Percentiles rank a stretch among this genome's conserved stretches.
Evolutionary conservation across 768 basidiomycete species (phyloP).

Genomic region (Suillus placidus): DNA sequence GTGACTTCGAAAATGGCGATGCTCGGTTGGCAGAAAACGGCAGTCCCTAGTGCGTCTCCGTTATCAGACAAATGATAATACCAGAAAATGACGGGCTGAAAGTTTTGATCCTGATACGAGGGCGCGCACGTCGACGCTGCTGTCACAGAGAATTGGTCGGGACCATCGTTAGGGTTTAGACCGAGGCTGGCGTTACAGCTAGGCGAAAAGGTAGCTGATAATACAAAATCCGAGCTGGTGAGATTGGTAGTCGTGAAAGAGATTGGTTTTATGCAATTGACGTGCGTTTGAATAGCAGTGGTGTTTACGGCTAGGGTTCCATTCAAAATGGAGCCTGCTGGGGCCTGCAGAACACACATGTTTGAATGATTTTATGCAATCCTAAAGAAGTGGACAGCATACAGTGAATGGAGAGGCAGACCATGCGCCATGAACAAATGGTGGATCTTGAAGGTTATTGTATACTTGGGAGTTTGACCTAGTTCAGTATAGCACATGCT

Average conservation of each 20-base stretch:
- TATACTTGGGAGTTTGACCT: slow-evolving; percentile 26
- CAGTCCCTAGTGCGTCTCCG: slow-evolving; percentile 42
- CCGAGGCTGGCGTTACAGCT: slow-evolving; percentile 46
- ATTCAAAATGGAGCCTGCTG: slow-evolving; percentile 46
- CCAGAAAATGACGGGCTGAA: slow-evolving; percentile 72
- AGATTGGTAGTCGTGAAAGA: slow-evolving; percentile 27
- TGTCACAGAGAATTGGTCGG: slow-evolving; percentile 53
- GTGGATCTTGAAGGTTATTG: slow-evolving; percentile 53
- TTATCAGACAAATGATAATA: slow-evolving; percentile 43
- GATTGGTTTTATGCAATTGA: slow-evolving; percentile 50
- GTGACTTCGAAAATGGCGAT: slow-evolving; percentile 47
- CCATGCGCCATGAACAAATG: slow-evolving; percentile 57
- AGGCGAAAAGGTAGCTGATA: slow-evolving; percentile 47
- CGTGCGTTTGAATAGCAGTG: slow-evolving; percentile 45
- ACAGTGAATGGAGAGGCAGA: slow-evolving; percentile 57
- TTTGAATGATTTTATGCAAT: not conserved
- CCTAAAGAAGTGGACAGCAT: slow-evolving; percentile 10
- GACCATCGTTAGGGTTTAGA: slow-evolving; percentile 42
- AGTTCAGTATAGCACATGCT: not conserved
- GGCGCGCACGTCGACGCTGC: slow-evolving; percentile 37
- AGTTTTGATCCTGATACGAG: slow-evolving; percentile 36
- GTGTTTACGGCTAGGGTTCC: slow-evolving; percentile 56
- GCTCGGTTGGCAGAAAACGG: slow-evolving; percentile 60
- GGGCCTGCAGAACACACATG: slow-evolving; percentile 39
- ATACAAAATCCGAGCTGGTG: slow-evolving; percentile 32